Conservation (phyloP, 768 basidiomycete species). For the Rhizopogon salebrosus region DNA sequence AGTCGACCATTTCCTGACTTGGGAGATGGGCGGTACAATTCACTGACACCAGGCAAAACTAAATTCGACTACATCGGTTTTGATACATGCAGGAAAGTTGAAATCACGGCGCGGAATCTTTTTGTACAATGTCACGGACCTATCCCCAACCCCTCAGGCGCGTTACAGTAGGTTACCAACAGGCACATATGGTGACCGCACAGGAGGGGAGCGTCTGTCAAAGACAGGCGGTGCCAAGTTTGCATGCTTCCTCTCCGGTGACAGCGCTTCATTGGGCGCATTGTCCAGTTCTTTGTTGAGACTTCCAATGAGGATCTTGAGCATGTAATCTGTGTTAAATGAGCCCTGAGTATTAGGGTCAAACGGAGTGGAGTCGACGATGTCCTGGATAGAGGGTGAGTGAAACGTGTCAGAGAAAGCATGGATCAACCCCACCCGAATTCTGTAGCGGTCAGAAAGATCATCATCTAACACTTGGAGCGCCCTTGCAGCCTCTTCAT, state of each 20-base stretch:
- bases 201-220: background rate
- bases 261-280: conserved; percentile 7
- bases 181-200: background rate
- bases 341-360: conserved; percentile 23
- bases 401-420: background rate
- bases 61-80: background rate
- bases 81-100: background rate
- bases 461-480: conserved; percentile 37
- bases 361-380: conserved; percentile 42
- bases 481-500: conserved; percentile 31
- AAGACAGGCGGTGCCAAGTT: background rate
- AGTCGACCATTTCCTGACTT: no score
- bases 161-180: background rate
- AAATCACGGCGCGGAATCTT: background rate
- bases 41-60: background rate
- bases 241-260: conserved; percentile 1
- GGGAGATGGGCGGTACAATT: no score
- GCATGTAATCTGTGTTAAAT: conserved; percentile 30
- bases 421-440: conserved; percentile 16
- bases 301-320: conserved; percentile 29
- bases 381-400: conserved; percentile 26
- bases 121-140: background rate
- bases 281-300: conserved; percentile 15
- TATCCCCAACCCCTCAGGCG: background rate
- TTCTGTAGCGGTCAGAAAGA: conserved; percentile 25